phyloP scores from a whole-genome alignment of 331 rosid species.

The Quercus lobata region DNA sequence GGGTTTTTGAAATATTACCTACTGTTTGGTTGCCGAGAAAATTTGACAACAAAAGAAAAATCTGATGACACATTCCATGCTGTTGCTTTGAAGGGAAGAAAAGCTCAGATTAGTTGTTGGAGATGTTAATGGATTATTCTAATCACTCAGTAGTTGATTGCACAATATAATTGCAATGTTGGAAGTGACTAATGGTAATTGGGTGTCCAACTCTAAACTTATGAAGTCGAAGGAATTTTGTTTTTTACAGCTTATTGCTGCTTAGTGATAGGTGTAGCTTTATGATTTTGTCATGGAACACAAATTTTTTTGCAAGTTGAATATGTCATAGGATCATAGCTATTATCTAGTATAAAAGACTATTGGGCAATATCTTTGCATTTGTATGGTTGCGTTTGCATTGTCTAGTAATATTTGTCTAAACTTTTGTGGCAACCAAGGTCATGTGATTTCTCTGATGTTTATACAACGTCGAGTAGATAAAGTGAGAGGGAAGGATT shows the following conservation, averaged over 20 bases:
- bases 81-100: background rate
- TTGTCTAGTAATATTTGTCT: background rate
- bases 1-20: background rate
- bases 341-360: background rate
- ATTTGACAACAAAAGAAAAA: background rate
- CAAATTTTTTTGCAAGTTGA: background rate
- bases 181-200: background rate
- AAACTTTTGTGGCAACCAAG: constrained; percentile 36
- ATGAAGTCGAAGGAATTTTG: background rate
- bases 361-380: background rate
- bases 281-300: background rate
- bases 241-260: background rate
- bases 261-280: background rate
- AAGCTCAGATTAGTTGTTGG: background rate
- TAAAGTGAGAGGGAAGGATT: constrained; percentile 16
- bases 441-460: constrained; percentile 1
- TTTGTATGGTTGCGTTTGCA: background rate
- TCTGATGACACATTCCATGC: background rate
- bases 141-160: background rate
- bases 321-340: background rate
- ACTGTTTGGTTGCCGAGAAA: background rate
- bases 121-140: background rate
- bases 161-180: background rate
- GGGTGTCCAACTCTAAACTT: background rate
- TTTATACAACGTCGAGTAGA: too few relatives aligned